A percentile compares a stretch with the other conserved stretches of the same genome.
Conservation (phyloP, 805 yeast genomes). For the Pichia nakasei region DNA sequence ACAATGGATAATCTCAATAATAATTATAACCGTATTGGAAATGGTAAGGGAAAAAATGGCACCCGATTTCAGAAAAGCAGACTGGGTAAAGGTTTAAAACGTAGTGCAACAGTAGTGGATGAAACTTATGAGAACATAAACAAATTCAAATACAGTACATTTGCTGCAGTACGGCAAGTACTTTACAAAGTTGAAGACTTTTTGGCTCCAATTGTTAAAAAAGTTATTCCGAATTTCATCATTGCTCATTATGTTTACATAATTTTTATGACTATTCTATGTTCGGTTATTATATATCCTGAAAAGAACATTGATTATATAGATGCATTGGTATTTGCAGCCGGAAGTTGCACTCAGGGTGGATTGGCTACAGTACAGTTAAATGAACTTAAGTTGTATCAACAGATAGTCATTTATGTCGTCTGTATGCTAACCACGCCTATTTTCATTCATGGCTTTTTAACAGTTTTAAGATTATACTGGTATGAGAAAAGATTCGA, state of each 20-base stretch:
- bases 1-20: background rate
- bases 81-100: background rate
- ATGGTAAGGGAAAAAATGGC: background rate
- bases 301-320: conserved; percentile 56
- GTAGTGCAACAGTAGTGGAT: conserved; percentile 8
- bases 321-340: conserved; percentile 69
- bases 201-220: conserved; percentile 33
- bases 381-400: conserved; percentile 59
- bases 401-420: conserved; percentile 66
- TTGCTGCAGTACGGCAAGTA: conserved; percentile 27
- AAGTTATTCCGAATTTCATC: conserved; percentile 43
- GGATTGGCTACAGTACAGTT: conserved; percentile 78
- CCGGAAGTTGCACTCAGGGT: conserved; percentile 82
- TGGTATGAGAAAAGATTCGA: conserved; percentile 88
- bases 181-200: conserved; percentile 29
- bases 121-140: conserved; percentile 9
- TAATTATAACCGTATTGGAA: background rate
- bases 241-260: conserved; percentile 73
- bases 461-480: conserved; percentile 70
- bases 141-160: conserved; percentile 15
- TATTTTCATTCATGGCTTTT: conserved; percentile 71
- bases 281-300: conserved; percentile 75
- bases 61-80: background rate
- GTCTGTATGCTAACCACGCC: conserved; percentile 70
- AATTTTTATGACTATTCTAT: conserved; percentile 45